Evolutionary conservation across 805 yeast genomes (phyloP), one percentile per base, ranked within the genome.

Genomic region (Zygoascus ofunaensis): DNA sequence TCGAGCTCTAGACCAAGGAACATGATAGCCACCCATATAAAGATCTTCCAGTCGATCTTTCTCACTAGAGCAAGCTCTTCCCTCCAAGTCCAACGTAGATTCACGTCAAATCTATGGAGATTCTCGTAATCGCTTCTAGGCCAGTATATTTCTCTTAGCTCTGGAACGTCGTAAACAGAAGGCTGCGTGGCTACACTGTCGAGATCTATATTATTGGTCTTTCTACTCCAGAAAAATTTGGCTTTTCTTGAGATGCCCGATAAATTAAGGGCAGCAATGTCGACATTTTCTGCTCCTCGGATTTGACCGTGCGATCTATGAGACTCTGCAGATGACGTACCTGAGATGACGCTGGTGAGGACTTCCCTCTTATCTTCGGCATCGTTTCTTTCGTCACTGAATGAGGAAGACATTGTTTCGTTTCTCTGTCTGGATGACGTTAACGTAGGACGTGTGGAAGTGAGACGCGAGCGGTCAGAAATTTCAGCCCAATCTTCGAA

Each of bases 1-100:
- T 77, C 83, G 45, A 78, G 59, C 55, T 79, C 77, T 44, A 79
- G 65, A 12, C 76, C 79, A 36, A 74, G 62, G 55, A 79, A 79
- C 76, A 78, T 69, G 45, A 79, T 51, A 48, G 76, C 74, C 0
- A 81, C 81, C 66, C 79, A 40, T 28, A 75, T 59, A 3, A 77
- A 65, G 20, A 80, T 81, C 38, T 69, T 63, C 62, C 66, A 67
- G 49, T 80, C 84, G 34, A 76, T 64, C 55, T 77, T 78, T 56
- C 76, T 54, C n/a, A 71, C 56, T 4, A 79, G 60, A 36, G 60
- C 65, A 28, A 60, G 47, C 48, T 80, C 84, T 52, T 77, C 82
- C 38, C 69, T 63, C 5, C 49, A 51, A 0, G 74, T 64, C 85
- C 85, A 80, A 7, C 67, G 63, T 34, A 77, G 69, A 0, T 66